These are phyloP conservation scores for Andrographis paniculata DNA, from an alignment of 305 asterid genomes.

Conservation along the genomic window DNA sequence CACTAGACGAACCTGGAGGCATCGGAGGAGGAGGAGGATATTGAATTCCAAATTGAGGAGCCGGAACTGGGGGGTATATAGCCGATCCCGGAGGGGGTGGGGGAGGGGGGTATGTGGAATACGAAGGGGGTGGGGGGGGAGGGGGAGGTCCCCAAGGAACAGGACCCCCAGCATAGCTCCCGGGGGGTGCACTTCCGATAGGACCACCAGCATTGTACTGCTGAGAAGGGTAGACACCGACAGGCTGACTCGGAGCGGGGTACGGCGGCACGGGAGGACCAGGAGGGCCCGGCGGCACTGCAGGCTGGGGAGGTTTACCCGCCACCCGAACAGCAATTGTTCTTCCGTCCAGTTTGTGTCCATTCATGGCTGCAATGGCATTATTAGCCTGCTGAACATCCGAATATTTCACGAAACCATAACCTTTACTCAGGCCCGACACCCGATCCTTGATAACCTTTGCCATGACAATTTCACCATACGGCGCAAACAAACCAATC, in stretches of 20 bases:
- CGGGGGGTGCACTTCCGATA: constrained; percentile 46
- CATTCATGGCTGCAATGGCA: constrained; percentile 89
- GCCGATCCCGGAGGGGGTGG: constrained; percentile 89
- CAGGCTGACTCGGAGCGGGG: constrained; percentile 48
- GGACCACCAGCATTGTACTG: constrained; percentile 75
- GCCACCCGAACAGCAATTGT: constrained; percentile 93
- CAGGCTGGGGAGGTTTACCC: constrained; percentile 87
- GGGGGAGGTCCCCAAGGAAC: constrained; percentile 44
- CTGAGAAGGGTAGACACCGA: constrained; percentile 72
- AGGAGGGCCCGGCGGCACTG: constrained; percentile 82
- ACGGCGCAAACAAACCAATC: constrained; percentile 67
- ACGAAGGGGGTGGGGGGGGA: constrained; percentile 26
- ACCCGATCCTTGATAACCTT: constrained; percentile 87
- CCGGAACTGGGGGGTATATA: constrained; percentile 46
- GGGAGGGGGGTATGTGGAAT: constrained; percentile 66
- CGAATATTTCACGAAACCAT: constrained; percentile 87
- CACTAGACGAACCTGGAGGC: constrained; percentile 52
- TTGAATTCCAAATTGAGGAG: constrained; percentile 53
- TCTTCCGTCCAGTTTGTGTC: constrained; percentile 89
- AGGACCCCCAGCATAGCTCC: constrained; percentile 42
- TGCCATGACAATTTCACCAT: constrained; percentile 95
- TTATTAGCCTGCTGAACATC: constrained; percentile 79
- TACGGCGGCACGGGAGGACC: constrained; percentile 51
- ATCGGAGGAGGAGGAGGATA: constrained; percentile 64
- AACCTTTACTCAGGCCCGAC: constrained; percentile 77